Evolutionary conservation across 2,329 filamentous ascomycete species (phyloP), one percentile per base, ranked within the genome.

Genomic region (Colletotrichum destructivum): DNA sequence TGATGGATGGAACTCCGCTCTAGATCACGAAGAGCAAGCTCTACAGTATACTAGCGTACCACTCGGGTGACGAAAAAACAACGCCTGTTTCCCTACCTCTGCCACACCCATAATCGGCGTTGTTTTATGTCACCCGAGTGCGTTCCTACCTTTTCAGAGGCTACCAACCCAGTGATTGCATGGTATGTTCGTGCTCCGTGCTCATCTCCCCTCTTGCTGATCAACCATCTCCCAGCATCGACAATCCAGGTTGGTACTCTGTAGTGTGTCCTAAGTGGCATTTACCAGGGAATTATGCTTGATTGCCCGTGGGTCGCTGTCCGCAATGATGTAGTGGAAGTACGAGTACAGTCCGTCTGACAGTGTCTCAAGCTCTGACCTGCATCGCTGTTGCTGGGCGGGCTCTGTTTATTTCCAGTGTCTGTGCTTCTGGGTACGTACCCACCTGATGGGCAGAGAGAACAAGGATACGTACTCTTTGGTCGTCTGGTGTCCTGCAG

Each of bases 1-100:
- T n/a, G 12, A 62, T 59, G 65, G 65, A 71, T 59, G 65, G 69
- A 71, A 64, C 47, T 69, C 69, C 65, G 40, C 65, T 44, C 35
- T 16, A 47, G 31, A 31, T 62, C 21, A 55, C 35, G 40, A 54
- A 51, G 35, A 13, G 31, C 31, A 35, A 35, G 31, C 31, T 9
- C 31, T 35, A 35, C 8, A 35, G 8, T 9, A 2, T 9, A 9
- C 31, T 35, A 35, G 31, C 31, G 31, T 35, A 35, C 31, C 31
- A 6, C 26, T 31, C 5, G 5, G 26, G 26, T 31, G 26, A 31
- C 26, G 6, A 31, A 31, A 31, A 31, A 31, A 31, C 26, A 31
- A 31, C 26, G 26, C 26, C 26, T 31, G 26, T 31, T 6, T 31
- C 26, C 26, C 26, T 31, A 31, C 26, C 3, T 26, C 26, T 23